phyloP scores from a whole-genome alignment of 2,329 filamentous ascomycete species.

The Lachnellula arida region DNA sequence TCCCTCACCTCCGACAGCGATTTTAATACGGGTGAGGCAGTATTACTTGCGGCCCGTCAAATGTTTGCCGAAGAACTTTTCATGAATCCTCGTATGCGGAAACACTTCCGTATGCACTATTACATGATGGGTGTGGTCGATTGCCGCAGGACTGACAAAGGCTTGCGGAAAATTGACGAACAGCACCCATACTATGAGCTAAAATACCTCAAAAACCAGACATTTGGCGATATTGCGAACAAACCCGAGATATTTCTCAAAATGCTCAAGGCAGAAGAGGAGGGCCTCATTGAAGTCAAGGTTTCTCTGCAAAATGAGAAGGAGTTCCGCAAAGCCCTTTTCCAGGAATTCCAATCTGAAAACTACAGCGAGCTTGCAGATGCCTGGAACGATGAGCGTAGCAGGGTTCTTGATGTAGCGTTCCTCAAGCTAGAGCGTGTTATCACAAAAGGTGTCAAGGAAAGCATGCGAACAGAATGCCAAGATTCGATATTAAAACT shows the following conservation, averaged over 20 bases:
- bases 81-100: conserved; percentile 82
- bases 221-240: conserved; percentile 72
- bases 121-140: conserved; percentile 82
- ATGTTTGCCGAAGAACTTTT: conserved; percentile 91
- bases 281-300: conserved; percentile 83
- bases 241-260: conserved; percentile 88
- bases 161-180: conserved; percentile 87
- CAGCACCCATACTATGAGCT: conserved; percentile 96
- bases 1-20: conserved; percentile 64
- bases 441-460: conserved; percentile 89
- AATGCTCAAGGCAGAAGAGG: conserved; percentile 96
- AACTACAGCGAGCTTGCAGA: conserved; percentile 94
- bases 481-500: conserved; percentile 86
- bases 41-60: conserved; percentile 73
- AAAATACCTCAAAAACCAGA: conserved; percentile 91
- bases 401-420: conserved; percentile 77
- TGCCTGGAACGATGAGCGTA: conserved; percentile 86
- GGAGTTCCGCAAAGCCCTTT: conserved; percentile 71
- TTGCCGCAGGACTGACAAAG: conserved; percentile 89
- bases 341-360: conserved; percentile 84
- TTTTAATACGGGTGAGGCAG: conserved; percentile 70
- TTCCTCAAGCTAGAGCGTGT: conserved; percentile 76
- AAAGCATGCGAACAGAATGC: conserved; percentile 87
- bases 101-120: conserved; percentile 76
- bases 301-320: conserved; percentile 72